Conservation (phyloP, 2,329 filamentous ascomycete species). For the Sporothrix dimorphospora region DNA sequence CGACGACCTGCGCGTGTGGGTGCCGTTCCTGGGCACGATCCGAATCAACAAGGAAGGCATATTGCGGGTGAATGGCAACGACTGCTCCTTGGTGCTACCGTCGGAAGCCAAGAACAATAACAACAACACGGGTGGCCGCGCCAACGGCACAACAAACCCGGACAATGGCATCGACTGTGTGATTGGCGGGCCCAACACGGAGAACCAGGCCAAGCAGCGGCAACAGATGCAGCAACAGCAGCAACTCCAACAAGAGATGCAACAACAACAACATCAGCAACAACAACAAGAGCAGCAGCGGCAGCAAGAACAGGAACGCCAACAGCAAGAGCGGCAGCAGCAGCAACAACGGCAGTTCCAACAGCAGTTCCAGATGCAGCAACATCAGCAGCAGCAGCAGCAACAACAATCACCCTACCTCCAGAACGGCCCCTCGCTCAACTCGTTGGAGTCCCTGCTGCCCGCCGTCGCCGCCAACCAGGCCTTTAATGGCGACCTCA, state of each 20-base stretch:
- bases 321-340: not conserved
- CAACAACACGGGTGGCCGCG: not conserved
- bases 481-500: not conserved
- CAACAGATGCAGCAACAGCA: not conserved
- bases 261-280: not conserved
- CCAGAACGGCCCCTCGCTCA: not conserved
- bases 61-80: constrained; percentile 14
- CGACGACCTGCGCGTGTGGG: constrained; percentile 40
- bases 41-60: constrained; percentile 38
- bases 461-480: not conserved
- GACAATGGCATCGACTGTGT: constrained; percentile 1
- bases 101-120: not conserved
- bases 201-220: not conserved
- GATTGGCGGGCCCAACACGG: not conserved
- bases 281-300: not conserved
- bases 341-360: not conserved
- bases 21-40: constrained; percentile 50
- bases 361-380: not conserved
- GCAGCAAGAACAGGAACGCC: not conserved
- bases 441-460: not conserved
- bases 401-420: constrained; percentile 3
- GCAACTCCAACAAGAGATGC: not conserved
- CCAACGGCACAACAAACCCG: not conserved
- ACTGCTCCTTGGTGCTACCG: constrained; percentile 9
- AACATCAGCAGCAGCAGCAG: not conserved